A percentile compares a stretch with the other conserved stretches of the same genome.
phyloP scores from a whole-genome alignment of 192 early-diverging fungal species.

The Dispira parvispora region DNA sequence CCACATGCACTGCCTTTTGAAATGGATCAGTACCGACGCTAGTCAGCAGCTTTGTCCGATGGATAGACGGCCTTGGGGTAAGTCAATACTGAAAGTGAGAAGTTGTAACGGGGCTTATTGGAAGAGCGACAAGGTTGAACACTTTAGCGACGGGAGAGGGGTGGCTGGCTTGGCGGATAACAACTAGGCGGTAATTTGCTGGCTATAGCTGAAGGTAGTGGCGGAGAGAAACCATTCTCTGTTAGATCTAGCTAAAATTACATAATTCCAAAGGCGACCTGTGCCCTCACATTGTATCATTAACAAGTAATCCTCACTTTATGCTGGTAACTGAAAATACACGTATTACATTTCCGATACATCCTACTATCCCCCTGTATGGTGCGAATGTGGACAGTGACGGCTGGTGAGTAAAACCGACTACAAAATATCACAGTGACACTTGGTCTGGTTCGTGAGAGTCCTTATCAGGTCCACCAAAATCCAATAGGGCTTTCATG shows the following conservation, averaged over 20 bases:
- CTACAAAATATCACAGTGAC: background rate
- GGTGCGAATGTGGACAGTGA: background rate
- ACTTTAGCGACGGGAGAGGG: background rate
- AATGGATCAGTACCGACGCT: slow-evolving; percentile 54
- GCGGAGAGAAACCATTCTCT: too few relatives aligned
- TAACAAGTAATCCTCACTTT: too few relatives aligned
- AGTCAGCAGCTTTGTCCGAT: slow-evolving; percentile 72
- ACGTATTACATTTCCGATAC: too few relatives aligned
- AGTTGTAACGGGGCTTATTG: too few relatives aligned
- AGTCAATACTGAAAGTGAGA: background rate
- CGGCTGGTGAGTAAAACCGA: background rate
- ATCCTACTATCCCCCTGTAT: too few relatives aligned
- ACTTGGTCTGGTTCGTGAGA: background rate
- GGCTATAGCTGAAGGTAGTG: too few relatives aligned
- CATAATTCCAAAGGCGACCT: too few relatives aligned
- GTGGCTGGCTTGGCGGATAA: too few relatives aligned
- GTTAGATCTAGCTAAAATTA: too few relatives aligned
- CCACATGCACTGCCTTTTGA: slow-evolving; percentile 85
- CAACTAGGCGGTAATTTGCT: too few relatives aligned
- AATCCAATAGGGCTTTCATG: background rate
- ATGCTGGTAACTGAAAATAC: too few relatives aligned
- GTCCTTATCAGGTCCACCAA: background rate
- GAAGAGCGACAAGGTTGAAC: background rate
- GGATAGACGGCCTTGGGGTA: slow-evolving; percentile 68
- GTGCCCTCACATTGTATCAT: too few relatives aligned